phyloP scores from a whole-genome alignment of 768 basidiomycete genomes.

The Tephrocybe sp. region DNA sequence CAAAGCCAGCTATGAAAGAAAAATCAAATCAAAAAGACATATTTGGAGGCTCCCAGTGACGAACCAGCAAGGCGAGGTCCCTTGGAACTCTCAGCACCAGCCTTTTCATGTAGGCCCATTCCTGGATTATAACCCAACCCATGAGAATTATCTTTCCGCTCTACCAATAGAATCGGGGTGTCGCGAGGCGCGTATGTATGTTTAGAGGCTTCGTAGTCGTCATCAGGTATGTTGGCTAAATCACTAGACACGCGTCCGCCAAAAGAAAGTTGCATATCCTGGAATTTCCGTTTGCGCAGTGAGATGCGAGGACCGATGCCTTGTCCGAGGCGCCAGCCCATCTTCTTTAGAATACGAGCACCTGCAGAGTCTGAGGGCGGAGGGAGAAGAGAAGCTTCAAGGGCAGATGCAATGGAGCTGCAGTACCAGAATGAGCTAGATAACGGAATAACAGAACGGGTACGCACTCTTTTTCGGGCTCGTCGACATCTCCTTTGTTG shows the following conservation, averaged over 20 bases:
- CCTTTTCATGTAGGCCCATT: constrained; percentile 54
- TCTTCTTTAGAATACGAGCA: constrained; percentile 84
- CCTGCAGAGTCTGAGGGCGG: constrained; percentile 80
- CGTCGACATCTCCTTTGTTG: constrained; percentile 44
- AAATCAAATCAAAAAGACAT: background rate
- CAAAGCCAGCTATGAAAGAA: constrained; percentile 68
- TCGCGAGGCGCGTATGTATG: constrained; percentile 89
- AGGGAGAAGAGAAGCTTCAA: constrained; percentile 69
- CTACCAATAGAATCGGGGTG: constrained; percentile 58
- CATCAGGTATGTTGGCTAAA: constrained; percentile 44
- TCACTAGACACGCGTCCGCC: constrained; percentile 29
- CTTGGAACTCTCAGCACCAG: constrained; percentile 20
- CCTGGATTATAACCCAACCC: constrained; percentile 83
- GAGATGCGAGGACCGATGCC: constrained; percentile 91
- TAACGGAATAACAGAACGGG: background rate
- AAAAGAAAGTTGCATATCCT: constrained; percentile 54
- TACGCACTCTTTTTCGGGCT: constrained; percentile 57
- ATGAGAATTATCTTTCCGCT: constrained; percentile 72
- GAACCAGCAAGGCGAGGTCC: constrained; percentile 63
- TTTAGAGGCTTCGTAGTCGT: constrained; percentile 81
- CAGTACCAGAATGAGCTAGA: constrained; percentile 3
- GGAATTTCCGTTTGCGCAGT: constrained; percentile 68
- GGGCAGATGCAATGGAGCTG: constrained; percentile 63
- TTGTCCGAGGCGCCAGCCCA: constrained; percentile 94
- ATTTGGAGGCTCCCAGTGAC: background rate